Conservation (phyloP, 2,329 filamentous ascomycete genomes). For the Zasmidium citrigriseum region DNA sequence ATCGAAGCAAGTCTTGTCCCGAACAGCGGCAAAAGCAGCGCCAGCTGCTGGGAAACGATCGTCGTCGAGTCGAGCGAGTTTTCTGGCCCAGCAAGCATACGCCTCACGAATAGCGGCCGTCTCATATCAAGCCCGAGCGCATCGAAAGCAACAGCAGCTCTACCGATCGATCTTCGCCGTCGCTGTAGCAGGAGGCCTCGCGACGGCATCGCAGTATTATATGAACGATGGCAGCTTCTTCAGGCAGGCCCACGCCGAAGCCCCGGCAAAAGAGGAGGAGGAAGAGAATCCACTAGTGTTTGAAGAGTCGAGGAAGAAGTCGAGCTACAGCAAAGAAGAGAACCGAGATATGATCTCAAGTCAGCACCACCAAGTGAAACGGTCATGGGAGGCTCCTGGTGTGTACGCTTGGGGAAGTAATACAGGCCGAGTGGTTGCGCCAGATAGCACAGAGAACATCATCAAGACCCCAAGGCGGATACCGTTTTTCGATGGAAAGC, state of each 20-base stretch:
- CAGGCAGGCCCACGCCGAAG: conserved; percentile 51
- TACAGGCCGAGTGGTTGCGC: conserved; percentile 78
- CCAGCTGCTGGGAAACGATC: conserved; percentile 18
- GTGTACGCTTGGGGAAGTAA: conserved; percentile 96
- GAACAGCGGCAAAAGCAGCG: conserved; percentile 21
- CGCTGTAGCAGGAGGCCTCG: conserved; percentile 45
- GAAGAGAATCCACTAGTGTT: conserved; percentile 61
- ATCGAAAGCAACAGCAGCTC: conserved; percentile 49
- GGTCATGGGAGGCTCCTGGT: conserved; percentile 78
- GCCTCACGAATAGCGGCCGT: conserved; percentile 23
- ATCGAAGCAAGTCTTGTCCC: conserved; percentile 20
- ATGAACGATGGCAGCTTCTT: conserved; percentile 41
- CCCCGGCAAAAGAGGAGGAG: conserved; percentile 43
- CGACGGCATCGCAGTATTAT: conserved; percentile 47
- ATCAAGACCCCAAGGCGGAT: conserved; percentile 81
- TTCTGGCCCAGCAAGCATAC: conserved; percentile 25
- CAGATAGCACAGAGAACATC: conserved; percentile 71
- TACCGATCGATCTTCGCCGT: conserved; percentile 46
- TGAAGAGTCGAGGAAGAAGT: conserved; percentile 63
- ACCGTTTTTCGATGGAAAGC: conserved; percentile 76
- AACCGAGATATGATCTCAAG: conserved; percentile 76
- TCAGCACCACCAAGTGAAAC: conserved; percentile 84
- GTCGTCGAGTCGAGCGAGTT: conserved; percentile 25
- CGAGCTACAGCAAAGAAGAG: conserved; percentile 64
- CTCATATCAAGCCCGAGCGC: conserved; percentile 38